These are phyloP conservation scores for Termitomyces sp. DNA, from an alignment of 768 basidiomycete species.

Conservation along the genomic window DNA sequence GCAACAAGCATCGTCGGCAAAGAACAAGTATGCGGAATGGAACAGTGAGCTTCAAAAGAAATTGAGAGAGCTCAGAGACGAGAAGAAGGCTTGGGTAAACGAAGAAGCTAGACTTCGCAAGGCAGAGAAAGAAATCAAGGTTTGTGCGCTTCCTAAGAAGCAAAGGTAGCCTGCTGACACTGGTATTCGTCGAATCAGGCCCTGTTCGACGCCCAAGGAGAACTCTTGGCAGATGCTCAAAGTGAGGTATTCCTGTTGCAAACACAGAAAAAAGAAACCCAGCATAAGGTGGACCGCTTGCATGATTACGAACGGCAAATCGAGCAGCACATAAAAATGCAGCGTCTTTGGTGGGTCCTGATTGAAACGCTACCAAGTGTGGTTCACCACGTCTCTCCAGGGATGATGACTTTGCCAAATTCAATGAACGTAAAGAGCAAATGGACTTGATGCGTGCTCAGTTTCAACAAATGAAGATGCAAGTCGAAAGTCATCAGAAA, in stretches of 20 bases:
- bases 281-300: slow-evolving; percentile 77
- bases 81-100: slow-evolving; percentile 70
- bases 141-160: slow-evolving; percentile 19
- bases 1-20: slow-evolving; percentile 64
- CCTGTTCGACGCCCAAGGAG: slow-evolving; percentile 63
- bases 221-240: slow-evolving; percentile 63
- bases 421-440: slow-evolving; percentile 58
- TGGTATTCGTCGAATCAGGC: slow-evolving; percentile 37
- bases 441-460: slow-evolving; percentile 50
- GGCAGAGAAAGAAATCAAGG: slow-evolving; percentile 68
- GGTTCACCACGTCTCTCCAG: slow-evolving; percentile 28
- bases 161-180: not conserved
- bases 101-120: slow-evolving; percentile 67
- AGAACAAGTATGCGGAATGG: slow-evolving; percentile 81
- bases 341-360: slow-evolving; percentile 63
- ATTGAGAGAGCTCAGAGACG: slow-evolving; percentile 67
- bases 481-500: slow-evolving; percentile 53
- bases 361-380: not conserved
- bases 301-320: slow-evolving; percentile 86
- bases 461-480: slow-evolving; percentile 63
- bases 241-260: slow-evolving; percentile 65
- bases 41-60: slow-evolving; percentile 77
- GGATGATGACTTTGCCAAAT: slow-evolving; percentile 70
- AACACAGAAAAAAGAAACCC: slow-evolving; percentile 71
- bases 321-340: slow-evolving; percentile 71